Evolutionary conservation across 2,329 filamentous ascomycete genomes (phyloP), one percentile per base, ranked within the genome.

Genomic region (Ophiostoma himal-ulmi): DNA sequence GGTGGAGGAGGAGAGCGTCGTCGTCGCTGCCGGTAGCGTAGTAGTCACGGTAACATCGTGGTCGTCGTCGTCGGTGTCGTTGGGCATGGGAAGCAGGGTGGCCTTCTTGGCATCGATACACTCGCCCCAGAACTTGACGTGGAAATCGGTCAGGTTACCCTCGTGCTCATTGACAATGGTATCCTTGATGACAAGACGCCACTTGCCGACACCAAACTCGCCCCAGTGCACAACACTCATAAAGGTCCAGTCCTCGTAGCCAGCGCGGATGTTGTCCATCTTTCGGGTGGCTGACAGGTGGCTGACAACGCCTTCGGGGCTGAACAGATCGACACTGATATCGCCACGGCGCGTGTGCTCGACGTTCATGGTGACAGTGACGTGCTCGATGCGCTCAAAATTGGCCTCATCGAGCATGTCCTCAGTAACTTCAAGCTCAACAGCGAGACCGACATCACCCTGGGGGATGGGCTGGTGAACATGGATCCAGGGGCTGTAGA

Each of bases 211-310:
- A 71, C 93, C 94, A 62, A 86, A 85, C 80, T 99, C 95, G 67
- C 95, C 95, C 91, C 94, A 99, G 78, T 99, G 95, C 73, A 90
- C 94, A 52, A 99, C 95, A 73, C 90, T 96, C 95, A 99, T 99
- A 76, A 99, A 99, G 0, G 94, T 98, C 95, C 95, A 99, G 80
- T 98, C 93, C 52, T 89, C 82, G 78, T 98, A 99, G 10, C 95
- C 95, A 30, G 81, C 80, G 0, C 81, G 78, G 48, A 85, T 85
- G 1, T 85, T 82, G 78, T 99, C 95, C 30, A 87, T 79, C 72
- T 85, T 85, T 74, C 95, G 90, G 1, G 90, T 83, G 14, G 89
- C 91, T 5, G 94, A 91, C 69, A 99, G 87, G 77, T 97, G 90
- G 77, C 93, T 97, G 73, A 93, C 83, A 71, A 97, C 82, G 11